Evolutionary conservation across 176 grass and related monocot species (phyloP).

Genomic region (Ensete ventricosum): DNA sequence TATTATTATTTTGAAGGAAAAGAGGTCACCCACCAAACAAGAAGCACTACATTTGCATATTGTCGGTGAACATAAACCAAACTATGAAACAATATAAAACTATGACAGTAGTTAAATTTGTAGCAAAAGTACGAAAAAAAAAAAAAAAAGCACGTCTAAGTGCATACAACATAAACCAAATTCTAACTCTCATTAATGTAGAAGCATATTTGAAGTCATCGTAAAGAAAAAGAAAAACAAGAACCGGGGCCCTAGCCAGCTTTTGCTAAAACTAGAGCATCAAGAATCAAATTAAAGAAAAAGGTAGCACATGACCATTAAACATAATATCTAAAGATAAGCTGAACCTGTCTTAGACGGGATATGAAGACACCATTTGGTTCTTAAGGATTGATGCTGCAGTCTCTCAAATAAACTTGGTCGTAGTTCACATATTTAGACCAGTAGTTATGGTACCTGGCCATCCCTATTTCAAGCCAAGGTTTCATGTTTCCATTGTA

Average conservation of each 20-base stretch:
- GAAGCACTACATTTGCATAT: too few species aligned
- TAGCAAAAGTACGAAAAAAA: too few species aligned
- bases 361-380: background rate
- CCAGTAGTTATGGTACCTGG: constrained; percentile 78
- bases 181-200: background rate
- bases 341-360: background rate
- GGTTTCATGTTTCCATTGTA: constrained; percentile 95
- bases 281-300: constrained; percentile 45
- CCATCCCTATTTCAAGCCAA: constrained; percentile 77
- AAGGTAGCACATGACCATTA: constrained; percentile 2
- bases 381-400: constrained; percentile 63
- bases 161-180: background rate
- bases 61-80: too few species aligned
- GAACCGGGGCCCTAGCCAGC: constrained; percentile 25
- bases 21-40: too few species aligned
- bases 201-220: too few species aligned
- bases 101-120: too few species aligned
- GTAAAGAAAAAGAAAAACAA: background rate
- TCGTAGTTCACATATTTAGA: constrained; percentile 46
- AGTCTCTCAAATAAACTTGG: constrained; percentile 58
- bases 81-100: too few species aligned
- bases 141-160: background rate
- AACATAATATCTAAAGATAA: background rate
- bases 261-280: constrained; percentile 34
- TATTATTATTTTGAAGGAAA: too few species aligned